Evolutionary conservation across 495 filamentous ascomycete species (phyloP).

Genomic region (Achaetomiella virescens): DNA sequence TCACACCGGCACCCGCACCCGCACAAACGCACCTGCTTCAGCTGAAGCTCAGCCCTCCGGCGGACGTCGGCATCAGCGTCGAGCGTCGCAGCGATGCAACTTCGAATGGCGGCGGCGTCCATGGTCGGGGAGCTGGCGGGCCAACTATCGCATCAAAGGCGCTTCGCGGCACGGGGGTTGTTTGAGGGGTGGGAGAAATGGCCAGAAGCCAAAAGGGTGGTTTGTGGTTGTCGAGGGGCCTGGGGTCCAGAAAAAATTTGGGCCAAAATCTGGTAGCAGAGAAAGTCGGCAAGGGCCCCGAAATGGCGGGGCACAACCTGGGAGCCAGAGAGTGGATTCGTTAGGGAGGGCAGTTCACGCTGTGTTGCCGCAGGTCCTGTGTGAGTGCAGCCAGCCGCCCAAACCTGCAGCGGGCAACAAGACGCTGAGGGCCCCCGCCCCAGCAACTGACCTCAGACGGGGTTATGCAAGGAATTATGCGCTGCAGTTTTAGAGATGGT

Average conservation of each 20-base stretch:
- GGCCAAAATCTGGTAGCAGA: constrained; percentile 26
- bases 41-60: constrained; percentile 80
- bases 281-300: constrained; percentile 10
- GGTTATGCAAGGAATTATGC: no score
- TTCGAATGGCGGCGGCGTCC: constrained; percentile 81
- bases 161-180: constrained; percentile 8
- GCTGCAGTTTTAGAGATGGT: no score
- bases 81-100: constrained; percentile 82
- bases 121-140: constrained; percentile 45
- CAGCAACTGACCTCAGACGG: no score
- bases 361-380: constrained; percentile 12
- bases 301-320: constrained; percentile 25
- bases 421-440: no score
- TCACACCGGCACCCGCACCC: neutral
- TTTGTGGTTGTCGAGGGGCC: constrained; percentile 17
- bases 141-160: constrained; percentile 28
- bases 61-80: constrained; percentile 78
- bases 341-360: constrained; percentile 13
- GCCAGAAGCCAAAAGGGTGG: constrained; percentile 21
- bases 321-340: constrained; percentile 7
- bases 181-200: constrained; percentile 10
- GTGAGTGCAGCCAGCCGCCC: constrained; percentile 9
- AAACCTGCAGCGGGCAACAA: neutral
- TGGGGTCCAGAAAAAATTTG: constrained; percentile 34
- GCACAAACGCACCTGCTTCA: constrained; percentile 73